These are phyloP conservation scores for Alternaria triticimaculans DNA, from an alignment of 2,329 filamentous ascomycete genomes.

Conservation along the genomic window DNA sequence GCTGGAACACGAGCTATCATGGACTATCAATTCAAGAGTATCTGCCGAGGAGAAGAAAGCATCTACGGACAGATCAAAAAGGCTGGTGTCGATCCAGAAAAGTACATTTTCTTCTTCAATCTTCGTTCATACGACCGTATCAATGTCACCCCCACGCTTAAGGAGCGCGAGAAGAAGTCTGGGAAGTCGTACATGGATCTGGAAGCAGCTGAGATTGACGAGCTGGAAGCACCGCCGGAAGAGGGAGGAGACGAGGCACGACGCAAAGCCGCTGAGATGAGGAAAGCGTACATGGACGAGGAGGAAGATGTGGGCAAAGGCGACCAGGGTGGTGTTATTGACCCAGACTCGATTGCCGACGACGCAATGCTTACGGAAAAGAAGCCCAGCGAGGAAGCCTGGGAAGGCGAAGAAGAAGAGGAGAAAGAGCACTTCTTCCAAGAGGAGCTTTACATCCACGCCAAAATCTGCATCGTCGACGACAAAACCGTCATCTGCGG, in stretches of 20 bases:
- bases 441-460: conserved; percentile 95
- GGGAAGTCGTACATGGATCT: conserved; percentile 86
- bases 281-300: conserved; percentile 54
- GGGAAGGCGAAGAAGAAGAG: conserved; percentile 74
- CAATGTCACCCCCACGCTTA: conserved; percentile 77
- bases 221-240: conserved; percentile 69
- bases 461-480: conserved; percentile 87
- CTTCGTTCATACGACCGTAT: conserved; percentile 90
- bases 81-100: conserved; percentile 74
- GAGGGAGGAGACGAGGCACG: conserved; percentile 47
- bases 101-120: conserved; percentile 95
- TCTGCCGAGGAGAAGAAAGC: conserved; percentile 87
- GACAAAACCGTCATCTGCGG: conserved; percentile 86
- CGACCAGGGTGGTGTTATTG: conserved; percentile 52
- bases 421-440: conserved; percentile 92
- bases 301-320: conserved; percentile 50
- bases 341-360: conserved; percentile 72
- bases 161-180: conserved; percentile 77
- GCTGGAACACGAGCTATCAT: conserved; percentile 89
- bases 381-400: conserved; percentile 71
- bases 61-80: conserved; percentile 81
- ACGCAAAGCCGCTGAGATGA: conserved; percentile 55
- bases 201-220: conserved; percentile 85
- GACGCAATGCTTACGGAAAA: conserved; percentile 78
- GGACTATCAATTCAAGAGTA: conserved; percentile 98